A percentile compares a stretch with the other conserved stretches of the same genome.
These are phyloP conservation scores for Cyclaneusma minus DNA, from an alignment of 2,329 filamentous ascomycete species.

Conservation along the genomic window DNA sequence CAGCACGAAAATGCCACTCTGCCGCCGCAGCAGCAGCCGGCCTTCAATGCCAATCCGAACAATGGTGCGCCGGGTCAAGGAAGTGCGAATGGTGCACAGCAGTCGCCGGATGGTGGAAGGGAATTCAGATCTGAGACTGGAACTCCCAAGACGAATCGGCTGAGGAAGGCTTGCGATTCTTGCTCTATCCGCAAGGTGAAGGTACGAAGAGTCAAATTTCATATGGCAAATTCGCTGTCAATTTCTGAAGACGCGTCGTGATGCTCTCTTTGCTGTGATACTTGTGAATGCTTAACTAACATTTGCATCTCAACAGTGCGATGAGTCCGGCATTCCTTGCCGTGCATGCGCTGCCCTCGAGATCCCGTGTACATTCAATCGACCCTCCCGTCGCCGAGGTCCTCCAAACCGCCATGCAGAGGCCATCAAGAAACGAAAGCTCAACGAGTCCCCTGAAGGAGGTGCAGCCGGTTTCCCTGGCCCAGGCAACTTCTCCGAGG, in stretches of 20 bases:
- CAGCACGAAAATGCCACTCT: no score
- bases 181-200: conserved; percentile 37
- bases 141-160: conserved; percentile 19
- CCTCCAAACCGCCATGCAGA: conserved; percentile 53
- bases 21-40: conserved; percentile 2
- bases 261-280: conserved; percentile 1
- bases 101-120: conserved; percentile 7
- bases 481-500: conserved; percentile 10
- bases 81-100: conserved; percentile 5
- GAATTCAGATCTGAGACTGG: no score
- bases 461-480: neutral
- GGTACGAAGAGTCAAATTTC: conserved; percentile 21
- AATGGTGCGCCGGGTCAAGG: conserved; percentile 1
- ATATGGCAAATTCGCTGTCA: neutral
- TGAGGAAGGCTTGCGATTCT: conserved; percentile 35
- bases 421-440: conserved; percentile 44
- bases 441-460: conserved; percentile 17
- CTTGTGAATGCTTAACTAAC: conserved; percentile 3
- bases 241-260: conserved; percentile 1
- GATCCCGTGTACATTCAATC: conserved; percentile 51
- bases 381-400: conserved; percentile 45
- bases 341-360: conserved; percentile 47
- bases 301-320: conserved; percentile 31
- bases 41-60: conserved; percentile 3
- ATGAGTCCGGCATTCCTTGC: conserved; percentile 50